Evolutionary conservation across 331 rosid genomes (phyloP).

Genomic region (Malus hybrid): DNA sequence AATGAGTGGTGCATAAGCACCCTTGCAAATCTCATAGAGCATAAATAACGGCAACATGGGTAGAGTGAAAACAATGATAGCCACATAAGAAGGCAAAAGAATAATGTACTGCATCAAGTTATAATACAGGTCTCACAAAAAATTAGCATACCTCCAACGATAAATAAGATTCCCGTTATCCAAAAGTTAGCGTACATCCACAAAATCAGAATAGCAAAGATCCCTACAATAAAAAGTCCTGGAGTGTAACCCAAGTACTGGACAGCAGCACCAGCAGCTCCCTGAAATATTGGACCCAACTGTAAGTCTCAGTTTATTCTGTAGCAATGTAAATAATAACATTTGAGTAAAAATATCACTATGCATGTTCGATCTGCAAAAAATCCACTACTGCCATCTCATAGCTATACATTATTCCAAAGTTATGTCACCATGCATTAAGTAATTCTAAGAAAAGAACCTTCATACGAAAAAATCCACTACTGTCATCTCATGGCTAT

Average conservation of each 20-base stretch:
- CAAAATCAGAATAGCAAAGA: conserved; percentile 77
- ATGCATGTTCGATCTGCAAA: background rate
- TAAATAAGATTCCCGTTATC: conserved; percentile 83
- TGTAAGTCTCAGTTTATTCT: conserved; percentile 16
- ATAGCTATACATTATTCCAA: background rate
- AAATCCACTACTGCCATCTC: background rate
- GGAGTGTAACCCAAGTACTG: conserved; percentile 94
- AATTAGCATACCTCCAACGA: conserved; percentile 80
- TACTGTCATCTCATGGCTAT: background rate
- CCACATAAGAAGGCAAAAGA: background rate
- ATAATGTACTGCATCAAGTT: background rate
- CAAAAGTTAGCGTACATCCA: conserved; percentile 99
- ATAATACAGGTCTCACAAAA: conserved; percentile 2
- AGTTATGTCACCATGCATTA: background rate
- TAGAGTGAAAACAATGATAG: background rate
- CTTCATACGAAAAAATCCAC: background rate
- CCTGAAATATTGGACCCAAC: conserved; percentile 52
- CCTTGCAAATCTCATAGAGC: background rate
- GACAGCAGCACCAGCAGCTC: conserved; percentile 77
- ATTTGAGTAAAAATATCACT: background rate
- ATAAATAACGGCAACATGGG: background rate
- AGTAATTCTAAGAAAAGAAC: background rate
- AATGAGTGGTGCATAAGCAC: background rate
- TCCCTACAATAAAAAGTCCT: conserved; percentile 88
- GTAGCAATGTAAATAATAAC: background rate